Evolutionary conservation across 2,329 filamentous ascomycete species (phyloP).

Genomic region (Colletotrichum karsti): DNA sequence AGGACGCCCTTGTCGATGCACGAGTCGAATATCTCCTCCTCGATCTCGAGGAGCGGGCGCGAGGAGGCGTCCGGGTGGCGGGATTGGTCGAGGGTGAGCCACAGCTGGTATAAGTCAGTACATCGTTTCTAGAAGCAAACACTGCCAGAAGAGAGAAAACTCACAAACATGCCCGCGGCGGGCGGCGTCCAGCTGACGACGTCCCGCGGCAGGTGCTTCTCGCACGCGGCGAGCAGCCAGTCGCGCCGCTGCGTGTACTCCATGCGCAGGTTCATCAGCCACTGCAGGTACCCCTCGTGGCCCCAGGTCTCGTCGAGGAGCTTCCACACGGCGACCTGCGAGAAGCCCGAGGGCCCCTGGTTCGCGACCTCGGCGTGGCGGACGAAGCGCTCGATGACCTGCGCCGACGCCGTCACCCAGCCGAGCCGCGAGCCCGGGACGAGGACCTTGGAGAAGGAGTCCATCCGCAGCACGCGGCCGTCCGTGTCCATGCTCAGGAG

Average conservation of each 20-base stretch:
- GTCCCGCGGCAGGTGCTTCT: constrained; percentile 76
- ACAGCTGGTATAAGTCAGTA: constrained; percentile 58
- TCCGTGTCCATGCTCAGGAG: constrained; percentile 84
- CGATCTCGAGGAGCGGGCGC: constrained; percentile 71
- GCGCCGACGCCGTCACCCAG: constrained; percentile 89
- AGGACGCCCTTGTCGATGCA: constrained; percentile 82
- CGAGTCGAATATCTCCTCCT: constrained; percentile 85
- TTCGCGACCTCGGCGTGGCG: constrained; percentile 85
- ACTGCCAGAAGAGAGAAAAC: constrained; percentile 43
- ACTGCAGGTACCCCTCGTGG: constrained; percentile 86
- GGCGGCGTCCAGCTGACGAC: constrained; percentile 84
- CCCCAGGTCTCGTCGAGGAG: constrained; percentile 95
- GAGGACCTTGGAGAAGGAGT: constrained; percentile 93
- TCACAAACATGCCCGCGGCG: constrained; percentile 92
- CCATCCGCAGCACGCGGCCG: constrained; percentile 88
- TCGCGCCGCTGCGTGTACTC: constrained; percentile 86
- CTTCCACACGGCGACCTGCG: constrained; percentile 86
- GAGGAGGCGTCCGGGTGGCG: constrained; percentile 68
- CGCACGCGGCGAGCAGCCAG: constrained; percentile 80
- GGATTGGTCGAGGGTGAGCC: constrained; percentile 74
- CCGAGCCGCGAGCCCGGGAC: constrained; percentile 83
- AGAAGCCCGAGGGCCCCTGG: constrained; percentile 86
- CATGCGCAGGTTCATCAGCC: constrained; percentile 83
- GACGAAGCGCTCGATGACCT: constrained; percentile 84
- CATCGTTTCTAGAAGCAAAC: neutral